phyloP scores from a whole-genome alignment of 2,329 filamentous ascomycete species.

The Epichloe brachyelytri region DNA sequence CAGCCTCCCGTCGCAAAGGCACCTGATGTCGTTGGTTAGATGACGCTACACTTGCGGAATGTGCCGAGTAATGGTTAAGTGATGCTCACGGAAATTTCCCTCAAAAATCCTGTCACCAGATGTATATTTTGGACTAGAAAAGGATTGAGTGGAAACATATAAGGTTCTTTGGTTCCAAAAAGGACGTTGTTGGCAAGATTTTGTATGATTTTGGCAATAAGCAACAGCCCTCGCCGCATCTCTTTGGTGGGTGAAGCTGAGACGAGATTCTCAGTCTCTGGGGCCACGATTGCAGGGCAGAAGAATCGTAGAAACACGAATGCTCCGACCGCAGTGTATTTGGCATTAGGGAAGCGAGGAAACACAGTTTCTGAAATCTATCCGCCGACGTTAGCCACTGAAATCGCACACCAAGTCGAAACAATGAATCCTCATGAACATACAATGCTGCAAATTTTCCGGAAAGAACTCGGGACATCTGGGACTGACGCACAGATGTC shows the following conservation, averaged over 20 bases:
- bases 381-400: neutral
- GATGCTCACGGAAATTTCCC: conserved; percentile 47
- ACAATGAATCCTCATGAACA: conserved; percentile 14
- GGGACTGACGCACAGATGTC: conserved; percentile 52
- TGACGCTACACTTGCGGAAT: neutral
- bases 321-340: conserved; percentile 58
- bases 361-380: conserved; percentile 52
- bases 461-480: conserved; percentile 49
- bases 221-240: conserved; percentile 52
- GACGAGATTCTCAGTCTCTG: conserved; percentile 55
- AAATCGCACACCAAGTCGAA: neutral
- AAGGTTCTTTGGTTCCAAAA: conserved; percentile 59
- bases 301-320: conserved; percentile 63
- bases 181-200: conserved; percentile 61
- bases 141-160: conserved; percentile 59
- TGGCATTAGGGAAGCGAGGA: conserved; percentile 52
- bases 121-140: conserved; percentile 58
- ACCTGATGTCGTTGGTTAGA: conserved; percentile 21
- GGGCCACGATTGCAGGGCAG: conserved; percentile 58
- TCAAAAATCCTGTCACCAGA: conserved; percentile 50
- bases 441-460: conserved; percentile 55
- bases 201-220: conserved; percentile 60
- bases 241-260: conserved; percentile 49
- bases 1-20: conserved; percentile 33
- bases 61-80: neutral